Evolutionary conservation across 208 protist genomes (phyloP), one percentile per base, ranked within the genome.

Genomic region (Crithidia sp.): DNA sequence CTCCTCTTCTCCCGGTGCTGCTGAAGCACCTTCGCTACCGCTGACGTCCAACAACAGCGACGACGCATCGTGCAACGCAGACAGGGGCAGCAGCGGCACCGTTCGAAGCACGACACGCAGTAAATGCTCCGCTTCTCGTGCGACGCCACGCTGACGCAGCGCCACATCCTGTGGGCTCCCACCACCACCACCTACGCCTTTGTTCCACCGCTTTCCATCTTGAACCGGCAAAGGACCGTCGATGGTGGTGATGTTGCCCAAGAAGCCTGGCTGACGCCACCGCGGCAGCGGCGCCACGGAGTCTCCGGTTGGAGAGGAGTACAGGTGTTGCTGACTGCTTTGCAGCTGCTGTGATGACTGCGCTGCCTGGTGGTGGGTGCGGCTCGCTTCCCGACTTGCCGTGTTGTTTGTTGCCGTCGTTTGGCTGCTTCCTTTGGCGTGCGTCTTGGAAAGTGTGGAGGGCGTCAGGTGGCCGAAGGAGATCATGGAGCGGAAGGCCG

Each of bases 71-170:
- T 37, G 62, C 45, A 67, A n/a, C 6, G 49, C 36, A 2, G 62
- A 67, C 45, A 67, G 62, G n/a, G 49, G 62, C 9, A 67, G 50
- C 49, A 67, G 62, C 62, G 62, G 62, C 36, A 67, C 50, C 19
- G 62, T 6, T 14, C 50, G 62, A 37, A 67, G 37, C n/a, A 67
- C 62, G 14, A 47, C 45, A 3, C 49, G 62, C 49, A 57, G 49
- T 1, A 67, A 49, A 36, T 67, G 45, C 62, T 56, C 62, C 36
- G 62, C 62, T 3, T 67, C 62, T 4, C 49, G 19, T 14, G 37
- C 49, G 2, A 37, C 8, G 49, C 49, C 37, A 37, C 62, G 62
- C 62, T 36, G 62, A 45, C 37, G 14, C 62, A 37, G 28, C 49
- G 28, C 28, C 36, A 36, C 50, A 5, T 64, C 43, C 49, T 57